Evolutionary conservation across 2,329 filamentous ascomycete genomes (phyloP), one percentile per base, ranked within the genome.

Genomic region (Monosporascus sp.): DNA sequence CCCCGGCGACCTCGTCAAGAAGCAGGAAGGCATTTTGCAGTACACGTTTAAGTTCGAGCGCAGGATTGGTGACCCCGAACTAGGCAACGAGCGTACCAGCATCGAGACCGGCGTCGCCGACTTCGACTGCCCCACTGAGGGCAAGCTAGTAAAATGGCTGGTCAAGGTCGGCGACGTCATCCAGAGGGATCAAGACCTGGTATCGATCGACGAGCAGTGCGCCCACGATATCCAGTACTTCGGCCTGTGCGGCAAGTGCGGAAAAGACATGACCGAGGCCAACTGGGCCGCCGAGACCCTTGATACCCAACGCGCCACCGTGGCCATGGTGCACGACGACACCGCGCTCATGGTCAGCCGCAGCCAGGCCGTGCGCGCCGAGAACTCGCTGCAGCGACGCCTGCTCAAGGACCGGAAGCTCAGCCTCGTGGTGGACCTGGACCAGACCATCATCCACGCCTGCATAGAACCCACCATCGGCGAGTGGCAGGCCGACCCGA

Each of bases 401-500:
- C 78, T 99, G 43, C 77, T 99, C 44, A 80, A 85, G 55, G 83
- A 88, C 57, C 84, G 88, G 61, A 96, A 96, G 74, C 80, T 99
- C 45, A 96, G 89, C 46, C 79, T 99, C 45, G 94, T 99, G 26
- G 94, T 99, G 62, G 94, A 99, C 78, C 78, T 99, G 52, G 94
- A 99, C 69, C 93, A 97, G 75, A 99, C 94, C 53, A 94, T 99
- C 65, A 99, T 99, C 61, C 94, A 99, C 70, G 94, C 94, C 26
- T 96, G 91, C 57, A 95, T 97, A 65, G 94, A 99, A 63, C 93
- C 92, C 7, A 99, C 94, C 0, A 87, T 99, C 52, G 91, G 87
- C 58, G 93, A 99, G 69, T 99, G 94, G 94, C 89, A 96, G 76
- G 81, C 84, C 49, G 92, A 99, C 69, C 84, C 87, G 24, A 79